phyloP scores from a whole-genome alignment of 2,329 filamentous ascomycete species.

The Aspergillus alliaceus region DNA sequence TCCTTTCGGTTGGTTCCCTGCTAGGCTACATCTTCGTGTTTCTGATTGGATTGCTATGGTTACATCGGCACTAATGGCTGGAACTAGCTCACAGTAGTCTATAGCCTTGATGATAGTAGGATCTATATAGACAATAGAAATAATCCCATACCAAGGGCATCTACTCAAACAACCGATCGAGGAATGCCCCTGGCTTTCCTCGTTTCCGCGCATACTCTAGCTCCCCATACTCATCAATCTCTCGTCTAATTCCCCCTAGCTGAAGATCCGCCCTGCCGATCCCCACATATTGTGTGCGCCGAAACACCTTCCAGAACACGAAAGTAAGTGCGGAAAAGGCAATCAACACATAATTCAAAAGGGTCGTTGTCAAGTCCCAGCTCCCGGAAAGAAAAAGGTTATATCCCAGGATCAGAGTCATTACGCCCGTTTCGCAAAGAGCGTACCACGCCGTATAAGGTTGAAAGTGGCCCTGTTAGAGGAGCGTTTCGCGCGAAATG shows the following conservation, averaged over 20 bases:
- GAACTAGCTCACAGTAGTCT: neutral
- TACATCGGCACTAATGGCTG: neutral
- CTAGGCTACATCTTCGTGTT: no score
- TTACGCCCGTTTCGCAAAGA: slow-evolving; percentile 61
- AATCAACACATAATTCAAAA: slow-evolving; percentile 69
- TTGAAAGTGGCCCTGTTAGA: slow-evolving; percentile 66
- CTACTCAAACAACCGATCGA: neutral
- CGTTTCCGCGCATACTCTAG: neutral
- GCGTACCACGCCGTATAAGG: slow-evolving; percentile 70
- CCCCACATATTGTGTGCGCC: slow-evolving; percentile 57
- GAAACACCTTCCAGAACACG: slow-evolving; percentile 66
- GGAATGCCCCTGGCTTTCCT: neutral
- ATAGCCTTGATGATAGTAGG: no score
- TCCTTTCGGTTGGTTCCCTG: no score
- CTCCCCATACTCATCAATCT: slow-evolving; percentile 29
- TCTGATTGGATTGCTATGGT: no score
- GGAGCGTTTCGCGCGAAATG: slow-evolving; percentile 64
- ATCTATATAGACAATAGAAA: neutral
- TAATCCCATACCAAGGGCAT: no score
- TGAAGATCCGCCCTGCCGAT: slow-evolving; percentile 59
- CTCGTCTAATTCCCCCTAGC: slow-evolving; percentile 20
- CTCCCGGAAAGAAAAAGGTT: slow-evolving; percentile 65
- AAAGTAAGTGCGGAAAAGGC: slow-evolving; percentile 66
- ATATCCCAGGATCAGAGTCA: slow-evolving; percentile 71
- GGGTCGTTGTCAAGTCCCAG: slow-evolving; percentile 66